Percentiles rank a stretch among this genome's conserved stretches.
These are phyloP conservation scores for Brassica carinata DNA, from an alignment of 345 rosid genomes.

Conservation along the genomic window DNA sequence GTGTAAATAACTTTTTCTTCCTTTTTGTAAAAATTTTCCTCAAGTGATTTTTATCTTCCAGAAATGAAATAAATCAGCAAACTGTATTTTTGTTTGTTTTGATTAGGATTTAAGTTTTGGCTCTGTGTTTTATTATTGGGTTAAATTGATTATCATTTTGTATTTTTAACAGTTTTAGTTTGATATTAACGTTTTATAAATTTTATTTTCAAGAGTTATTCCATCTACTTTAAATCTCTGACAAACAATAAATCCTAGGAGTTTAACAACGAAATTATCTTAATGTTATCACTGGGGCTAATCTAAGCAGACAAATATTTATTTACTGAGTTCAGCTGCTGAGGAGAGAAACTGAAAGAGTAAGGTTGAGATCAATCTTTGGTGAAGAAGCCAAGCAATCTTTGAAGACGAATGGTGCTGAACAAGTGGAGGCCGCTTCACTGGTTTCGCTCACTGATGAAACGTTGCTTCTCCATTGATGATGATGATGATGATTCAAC, in stretches of 20 bases:
- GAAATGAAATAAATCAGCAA: background rate
- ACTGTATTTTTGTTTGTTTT: background rate
- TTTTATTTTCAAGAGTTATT: constrained; percentile 18
- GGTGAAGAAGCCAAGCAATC: constrained; percentile 49
- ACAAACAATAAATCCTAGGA: constrained; percentile 10
- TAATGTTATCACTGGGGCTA: constrained; percentile 24
- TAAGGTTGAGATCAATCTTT: constrained; percentile 51
- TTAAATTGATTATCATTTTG: background rate
- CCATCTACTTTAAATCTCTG: constrained; percentile 5
- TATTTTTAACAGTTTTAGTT: background rate
- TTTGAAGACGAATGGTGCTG: constrained; percentile 41
- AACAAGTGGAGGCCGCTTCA: constrained; percentile 62
- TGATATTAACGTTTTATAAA: background rate
- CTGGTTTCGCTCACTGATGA: constrained; percentile 67
- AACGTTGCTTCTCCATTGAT: constrained; percentile 49
- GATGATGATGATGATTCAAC: constrained; percentile 47
- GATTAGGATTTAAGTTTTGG: background rate
- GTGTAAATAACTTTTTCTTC: background rate
- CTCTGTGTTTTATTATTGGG: background rate
- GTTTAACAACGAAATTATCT: constrained; percentile 9
- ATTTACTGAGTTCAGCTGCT: constrained; percentile 36
- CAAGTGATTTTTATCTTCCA: background rate
- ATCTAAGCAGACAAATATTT: constrained; percentile 4
- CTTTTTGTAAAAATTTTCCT: background rate
- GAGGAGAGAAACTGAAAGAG: constrained; percentile 78